A percentile compares a stretch with the other conserved stretches of the same genome.
Conservation (phyloP, 495 filamentous ascomycete genomes). For the Hypoxylon lienhwacheense region DNA sequence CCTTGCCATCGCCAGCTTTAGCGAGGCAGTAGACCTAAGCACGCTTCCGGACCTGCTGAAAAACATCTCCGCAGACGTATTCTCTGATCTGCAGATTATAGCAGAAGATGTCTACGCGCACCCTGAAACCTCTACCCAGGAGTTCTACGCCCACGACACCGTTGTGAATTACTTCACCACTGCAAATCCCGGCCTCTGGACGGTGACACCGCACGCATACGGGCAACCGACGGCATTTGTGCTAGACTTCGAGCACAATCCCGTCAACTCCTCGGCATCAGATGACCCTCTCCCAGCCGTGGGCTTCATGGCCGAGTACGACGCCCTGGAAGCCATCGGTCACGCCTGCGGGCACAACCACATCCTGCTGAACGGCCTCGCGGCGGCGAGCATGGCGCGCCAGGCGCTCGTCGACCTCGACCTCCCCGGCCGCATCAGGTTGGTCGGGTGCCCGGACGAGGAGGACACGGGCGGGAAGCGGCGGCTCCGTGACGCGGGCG, state of each 20-base stretch:
- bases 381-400: conserved; percentile 45
- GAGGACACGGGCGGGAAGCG: conserved; percentile 61
- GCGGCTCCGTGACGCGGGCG: conserved; percentile 54
- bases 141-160: conserved; percentile 50
- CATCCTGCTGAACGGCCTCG: conserved; percentile 50
- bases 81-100: conserved; percentile 26
- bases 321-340: conserved; percentile 50
- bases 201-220: conserved; percentile 48
- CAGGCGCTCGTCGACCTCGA: conserved; percentile 44
- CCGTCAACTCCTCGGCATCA: conserved; percentile 40
- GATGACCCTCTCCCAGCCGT: conserved; percentile 42
- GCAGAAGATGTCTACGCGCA: conserved; percentile 46
- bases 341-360: conserved; percentile 55
- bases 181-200: conserved; percentile 39
- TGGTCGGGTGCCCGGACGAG: conserved; percentile 61
- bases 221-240: conserved; percentile 47
- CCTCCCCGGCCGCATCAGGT: conserved; percentile 51
- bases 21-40: conserved; percentile 12
- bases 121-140: conserved; percentile 51
- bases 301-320: conserved; percentile 52
- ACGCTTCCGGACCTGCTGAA: conserved; percentile 24
- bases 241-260: conserved; percentile 42
- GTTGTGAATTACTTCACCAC: conserved; percentile 50
- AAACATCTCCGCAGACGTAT: conserved; percentile 25
- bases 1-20: background rate